Percentiles rank a stretch among this genome's conserved stretches.
phyloP scores from a whole-genome alignment of 129 eudicot species.

The Helianthus tuberosus region DNA sequence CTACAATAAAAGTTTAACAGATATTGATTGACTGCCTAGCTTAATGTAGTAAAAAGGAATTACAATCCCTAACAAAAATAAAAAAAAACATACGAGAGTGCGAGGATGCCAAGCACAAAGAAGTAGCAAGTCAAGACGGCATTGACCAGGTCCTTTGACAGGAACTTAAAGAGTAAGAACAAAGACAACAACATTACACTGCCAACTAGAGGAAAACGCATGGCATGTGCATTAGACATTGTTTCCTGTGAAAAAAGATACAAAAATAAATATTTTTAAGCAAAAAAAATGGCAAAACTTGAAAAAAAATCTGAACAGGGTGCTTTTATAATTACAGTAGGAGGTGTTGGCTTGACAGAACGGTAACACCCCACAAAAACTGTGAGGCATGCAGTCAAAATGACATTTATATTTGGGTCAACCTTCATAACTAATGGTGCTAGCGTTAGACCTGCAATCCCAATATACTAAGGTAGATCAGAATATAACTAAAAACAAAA shows the following conservation, averaged over 20 bases:
- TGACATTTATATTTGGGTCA: conserved; percentile 87
- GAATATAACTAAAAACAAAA: neutral
- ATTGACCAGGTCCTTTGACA: conserved; percentile 94
- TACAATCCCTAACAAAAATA: conserved; percentile 1
- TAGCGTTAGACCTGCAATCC: conserved; percentile 71
- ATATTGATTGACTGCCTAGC: neutral
- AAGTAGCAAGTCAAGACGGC: conserved; percentile 90
- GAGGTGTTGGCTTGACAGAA: conserved; percentile 95
- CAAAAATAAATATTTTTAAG: neutral
- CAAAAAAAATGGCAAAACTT: neutral
- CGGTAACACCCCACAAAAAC: conserved; percentile 97
- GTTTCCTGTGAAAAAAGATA: conserved; percentile 65
- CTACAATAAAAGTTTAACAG: conserved; percentile 38
- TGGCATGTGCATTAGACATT: conserved; percentile 97
- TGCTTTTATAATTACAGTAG: conserved; percentile 69
- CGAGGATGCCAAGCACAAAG: conserved; percentile 86
- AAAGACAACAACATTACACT: conserved; percentile 94
- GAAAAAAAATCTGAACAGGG: neutral
- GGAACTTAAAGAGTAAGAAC: conserved; percentile 89
- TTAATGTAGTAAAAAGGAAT: conserved; percentile 9
- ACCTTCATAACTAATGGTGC: conserved; percentile 88
- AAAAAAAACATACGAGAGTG: conserved; percentile 76
- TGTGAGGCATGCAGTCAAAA: conserved; percentile 88
- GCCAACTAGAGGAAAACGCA: conserved; percentile 97
- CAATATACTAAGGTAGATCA: conserved; percentile 9